Conservation (phyloP, 257 asterid genomes). For the Prunella vulgaris region DNA sequence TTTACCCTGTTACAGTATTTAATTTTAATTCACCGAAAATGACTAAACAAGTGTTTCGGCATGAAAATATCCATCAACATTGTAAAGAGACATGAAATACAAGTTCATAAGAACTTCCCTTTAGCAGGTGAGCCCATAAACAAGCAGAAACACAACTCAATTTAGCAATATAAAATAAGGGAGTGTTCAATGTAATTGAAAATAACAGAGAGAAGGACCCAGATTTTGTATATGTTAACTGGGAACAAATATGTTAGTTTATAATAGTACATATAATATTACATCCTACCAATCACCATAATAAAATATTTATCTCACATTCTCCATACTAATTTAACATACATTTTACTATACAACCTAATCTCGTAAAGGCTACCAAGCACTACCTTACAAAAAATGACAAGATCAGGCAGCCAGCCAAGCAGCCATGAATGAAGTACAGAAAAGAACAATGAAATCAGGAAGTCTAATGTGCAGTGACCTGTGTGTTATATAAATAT, state of each 20-base stretch:
- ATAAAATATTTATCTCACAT: no score
- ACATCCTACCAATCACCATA: no score
- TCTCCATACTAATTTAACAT: no score
- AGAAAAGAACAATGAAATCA: background rate
- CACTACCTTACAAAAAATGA: no score
- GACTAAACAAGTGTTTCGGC: background rate
- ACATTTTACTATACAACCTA: no score
- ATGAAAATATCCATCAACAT: background rate
- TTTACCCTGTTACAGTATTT: constrained; percentile 56
- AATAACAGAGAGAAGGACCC: background rate
- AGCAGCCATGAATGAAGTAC: background rate
- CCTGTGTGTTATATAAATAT: background rate
- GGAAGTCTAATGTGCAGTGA: background rate
- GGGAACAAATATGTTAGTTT: background rate
- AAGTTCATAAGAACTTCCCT: background rate
- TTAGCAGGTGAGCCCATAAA: background rate
- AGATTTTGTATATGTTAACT: background rate
- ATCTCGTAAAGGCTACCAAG: no score
- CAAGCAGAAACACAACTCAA: background rate
- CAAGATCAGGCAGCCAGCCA: background rate
- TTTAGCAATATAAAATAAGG: background rate
- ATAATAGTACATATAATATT: no score
- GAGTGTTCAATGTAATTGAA: background rate
- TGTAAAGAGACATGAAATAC: background rate
- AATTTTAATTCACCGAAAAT: constrained; percentile 5